Evolutionary conservation across 306 rosid genomes (phyloP).

Genomic region (Acacia melanoxylon): DNA sequence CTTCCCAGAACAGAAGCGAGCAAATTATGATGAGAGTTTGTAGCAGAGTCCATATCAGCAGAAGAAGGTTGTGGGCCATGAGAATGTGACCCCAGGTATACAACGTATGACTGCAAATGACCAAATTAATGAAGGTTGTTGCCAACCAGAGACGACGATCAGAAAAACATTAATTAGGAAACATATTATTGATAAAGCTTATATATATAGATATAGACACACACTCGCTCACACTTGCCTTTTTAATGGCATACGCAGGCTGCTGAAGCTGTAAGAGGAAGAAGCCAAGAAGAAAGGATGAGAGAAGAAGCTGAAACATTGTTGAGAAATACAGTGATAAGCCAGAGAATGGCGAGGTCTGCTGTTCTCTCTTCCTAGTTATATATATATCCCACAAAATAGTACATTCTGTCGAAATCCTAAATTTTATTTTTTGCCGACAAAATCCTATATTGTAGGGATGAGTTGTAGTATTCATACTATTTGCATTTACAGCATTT

Average conservation of each 20-base stretch:
- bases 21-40: slow-evolving; percentile 37
- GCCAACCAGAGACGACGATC: not conserved
- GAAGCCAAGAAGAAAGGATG: slow-evolving; percentile 1
- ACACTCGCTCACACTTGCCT: not conserved
- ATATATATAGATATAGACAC: too few species aligned
- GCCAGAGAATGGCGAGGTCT: not conserved
- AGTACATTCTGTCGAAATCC: too few species aligned
- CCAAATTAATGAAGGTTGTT: not conserved
- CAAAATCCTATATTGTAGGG: too few species aligned
- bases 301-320: not conserved
- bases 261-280: not conserved
- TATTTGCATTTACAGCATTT: too few species aligned
- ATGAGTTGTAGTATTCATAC: not conserved
- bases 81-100: slow-evolving; percentile 38
- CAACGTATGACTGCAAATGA: slow-evolving; percentile 22
- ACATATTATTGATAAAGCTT: too few species aligned
- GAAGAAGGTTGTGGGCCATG: slow-evolving; percentile 43
- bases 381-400: too few species aligned
- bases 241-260: slow-evolving; percentile 11
- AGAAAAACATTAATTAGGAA: too few species aligned
- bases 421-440: too few species aligned
- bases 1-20: slow-evolving; percentile 34
- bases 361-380: not conserved
- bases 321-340: too few species aligned
- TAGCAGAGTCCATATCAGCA: slow-evolving; percentile 34